A percentile compares a stretch with the other conserved stretches of the same genome.
Conservation (phyloP, 1,284 basidiomycete genomes). For the Trichosporon coremiiforme region DNA sequence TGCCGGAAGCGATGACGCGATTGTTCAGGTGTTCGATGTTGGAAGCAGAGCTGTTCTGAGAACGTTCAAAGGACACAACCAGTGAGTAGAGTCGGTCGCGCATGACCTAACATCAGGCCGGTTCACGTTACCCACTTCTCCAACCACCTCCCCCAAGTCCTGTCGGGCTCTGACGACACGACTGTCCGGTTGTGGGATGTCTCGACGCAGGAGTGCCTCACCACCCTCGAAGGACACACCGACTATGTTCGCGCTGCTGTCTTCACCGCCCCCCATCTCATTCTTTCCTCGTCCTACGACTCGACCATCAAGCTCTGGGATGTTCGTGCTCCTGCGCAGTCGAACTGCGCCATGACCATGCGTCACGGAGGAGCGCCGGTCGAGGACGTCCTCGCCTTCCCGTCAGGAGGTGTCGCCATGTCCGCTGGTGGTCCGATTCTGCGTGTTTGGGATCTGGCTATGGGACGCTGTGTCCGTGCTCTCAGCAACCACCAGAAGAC, state of each 20-base stretch:
- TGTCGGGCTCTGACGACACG: slow-evolving; percentile 95
- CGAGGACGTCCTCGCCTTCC: slow-evolving; percentile 92
- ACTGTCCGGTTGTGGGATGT: slow-evolving; percentile 95
- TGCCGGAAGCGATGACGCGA: slow-evolving; percentile 90
- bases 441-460: slow-evolving; percentile 92
- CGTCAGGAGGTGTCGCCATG: slow-evolving; percentile 81
- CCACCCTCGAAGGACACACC: slow-evolving; percentile 79
- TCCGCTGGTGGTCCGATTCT: slow-evolving; percentile 91
- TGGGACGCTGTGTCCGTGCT: slow-evolving; percentile 82
- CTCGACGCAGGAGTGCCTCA: slow-evolving; percentile 78
- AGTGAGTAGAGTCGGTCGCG: slow-evolving; percentile 57
- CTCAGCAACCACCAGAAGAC: slow-evolving; percentile 98
- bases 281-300: slow-evolving; percentile 95
- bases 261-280: slow-evolving; percentile 78
- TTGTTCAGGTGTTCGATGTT: slow-evolving; percentile 96
- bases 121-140: slow-evolving; percentile 96
- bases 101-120: slow-evolving; percentile 59
- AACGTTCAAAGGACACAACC: slow-evolving; percentile 87
- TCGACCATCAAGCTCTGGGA: slow-evolving; percentile 89
- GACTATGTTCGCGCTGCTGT: slow-evolving; percentile 95
- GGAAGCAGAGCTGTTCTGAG: slow-evolving; percentile 91
- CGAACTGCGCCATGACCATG: slow-evolving; percentile 72
- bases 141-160: slow-evolving; percentile 73
- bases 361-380: slow-evolving; percentile 69
- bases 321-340: slow-evolving; percentile 60